phyloP scores from a whole-genome alignment of 352 stramenopile species.

The Phytopythium cucurbitacearum region DNA sequence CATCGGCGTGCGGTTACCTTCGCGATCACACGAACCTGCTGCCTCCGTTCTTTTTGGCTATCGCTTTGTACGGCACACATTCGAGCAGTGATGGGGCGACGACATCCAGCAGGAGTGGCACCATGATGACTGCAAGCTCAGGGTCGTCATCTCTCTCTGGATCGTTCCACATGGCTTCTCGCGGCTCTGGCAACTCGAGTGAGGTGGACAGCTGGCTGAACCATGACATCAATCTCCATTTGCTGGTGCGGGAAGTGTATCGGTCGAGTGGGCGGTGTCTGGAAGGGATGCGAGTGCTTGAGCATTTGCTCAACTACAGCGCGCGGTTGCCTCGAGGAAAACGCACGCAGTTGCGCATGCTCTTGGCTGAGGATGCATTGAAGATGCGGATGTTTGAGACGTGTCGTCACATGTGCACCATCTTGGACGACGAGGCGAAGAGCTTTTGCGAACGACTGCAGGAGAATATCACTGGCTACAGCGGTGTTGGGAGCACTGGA shows the following conservation, averaged over 20 bases:
- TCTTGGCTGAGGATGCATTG: conserved; percentile 71
- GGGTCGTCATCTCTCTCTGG: conserved; percentile 57
- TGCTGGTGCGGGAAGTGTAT: conserved; percentile 77
- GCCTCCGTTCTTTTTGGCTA: conserved; percentile 57
- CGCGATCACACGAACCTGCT: conserved; percentile 66
- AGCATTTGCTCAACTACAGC: conserved; percentile 77
- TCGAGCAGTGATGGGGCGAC: conserved; percentile 43
- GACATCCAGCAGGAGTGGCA: conserved; percentile 51
- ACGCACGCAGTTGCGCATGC: conserved; percentile 72
- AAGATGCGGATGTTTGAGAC: conserved; percentile 75
- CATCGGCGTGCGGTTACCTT: conserved; percentile 58
- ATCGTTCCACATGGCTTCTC: conserved; percentile 50
- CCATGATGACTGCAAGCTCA: conserved; percentile 64
- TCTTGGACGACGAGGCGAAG: conserved; percentile 74
- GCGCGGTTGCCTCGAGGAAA: conserved; percentile 68
- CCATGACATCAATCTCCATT: conserved; percentile 81
- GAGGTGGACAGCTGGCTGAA: conserved; percentile 79
- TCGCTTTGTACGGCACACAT: conserved; percentile 38
- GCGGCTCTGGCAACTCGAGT: conserved; percentile 49
- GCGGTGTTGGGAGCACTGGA: conserved; percentile 30
- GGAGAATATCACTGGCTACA: conserved; percentile 63
- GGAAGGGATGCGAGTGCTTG: conserved; percentile 72
- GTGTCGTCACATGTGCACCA: conserved; percentile 63
- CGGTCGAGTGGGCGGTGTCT: conserved; percentile 71
- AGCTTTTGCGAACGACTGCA: conserved; percentile 68